Percentiles rank a stretch among this genome's conserved stretches.
These are phyloP conservation scores for Trypanosoma caninum DNA, from an alignment of 208 protist genomes.

Conservation along the genomic window DNA sequence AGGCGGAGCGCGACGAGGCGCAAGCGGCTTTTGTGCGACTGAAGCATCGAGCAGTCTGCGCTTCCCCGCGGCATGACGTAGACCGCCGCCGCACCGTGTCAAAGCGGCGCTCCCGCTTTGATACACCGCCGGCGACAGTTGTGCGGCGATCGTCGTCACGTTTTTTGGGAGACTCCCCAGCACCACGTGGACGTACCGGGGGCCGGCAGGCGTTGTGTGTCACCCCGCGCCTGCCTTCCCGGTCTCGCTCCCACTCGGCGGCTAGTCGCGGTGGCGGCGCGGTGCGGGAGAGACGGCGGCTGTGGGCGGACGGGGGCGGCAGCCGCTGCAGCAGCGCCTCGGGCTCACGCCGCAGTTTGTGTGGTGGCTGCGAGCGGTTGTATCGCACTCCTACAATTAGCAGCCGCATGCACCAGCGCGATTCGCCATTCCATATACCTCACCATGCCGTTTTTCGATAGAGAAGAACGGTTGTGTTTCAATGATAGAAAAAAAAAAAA, in stretches of 20 bases:
- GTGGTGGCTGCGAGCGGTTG: conserved; percentile 49
- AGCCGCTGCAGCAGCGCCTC: conserved; percentile 15
- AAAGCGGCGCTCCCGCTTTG: conserved; percentile 25
- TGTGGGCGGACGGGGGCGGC: conserved; percentile 19
- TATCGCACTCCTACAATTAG: conserved; percentile 66
- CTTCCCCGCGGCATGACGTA: neutral
- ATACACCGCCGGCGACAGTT: conserved; percentile 20
- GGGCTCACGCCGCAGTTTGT: conserved; percentile 19
- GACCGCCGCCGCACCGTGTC: conserved; percentile 11
- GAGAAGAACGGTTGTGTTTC: neutral
- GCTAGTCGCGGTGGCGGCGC: conserved; percentile 11
- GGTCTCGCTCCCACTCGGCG: no score
- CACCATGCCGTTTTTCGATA: conserved; percentile 60
- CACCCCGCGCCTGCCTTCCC: conserved; percentile 6
- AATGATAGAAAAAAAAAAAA: neutral
- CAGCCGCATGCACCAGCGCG: conserved; percentile 39
- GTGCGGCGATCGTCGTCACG: neutral
- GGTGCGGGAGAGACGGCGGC: conserved; percentile 27
- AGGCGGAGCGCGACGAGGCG: conserved; percentile 36
- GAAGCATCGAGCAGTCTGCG: neutral
- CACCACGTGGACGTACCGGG: conserved; percentile 46
- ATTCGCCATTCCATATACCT: conserved; percentile 7
- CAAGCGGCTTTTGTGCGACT: conserved; percentile 26
- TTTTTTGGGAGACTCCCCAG: conserved; percentile 43
- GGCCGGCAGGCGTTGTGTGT: conserved; percentile 21